phyloP scores from a whole-genome alignment of 192 early-diverging fungal species.

The Coemansia erecta region DNA sequence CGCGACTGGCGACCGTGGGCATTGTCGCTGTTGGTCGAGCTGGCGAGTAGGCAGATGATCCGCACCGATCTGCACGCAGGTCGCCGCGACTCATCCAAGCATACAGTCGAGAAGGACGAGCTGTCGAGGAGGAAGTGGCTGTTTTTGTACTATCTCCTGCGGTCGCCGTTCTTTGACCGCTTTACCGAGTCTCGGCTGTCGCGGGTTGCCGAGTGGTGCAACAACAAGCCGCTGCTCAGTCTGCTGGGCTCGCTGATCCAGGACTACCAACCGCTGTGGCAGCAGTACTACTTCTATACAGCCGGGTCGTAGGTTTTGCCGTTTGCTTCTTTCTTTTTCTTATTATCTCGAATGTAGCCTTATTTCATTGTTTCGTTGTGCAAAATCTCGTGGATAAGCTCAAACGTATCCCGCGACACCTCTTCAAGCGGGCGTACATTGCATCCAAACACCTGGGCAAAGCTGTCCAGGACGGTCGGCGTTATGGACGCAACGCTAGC shows the following conservation, averaged over 20 bases:
- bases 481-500: conserved; percentile 17
- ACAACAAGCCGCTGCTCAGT: conserved; percentile 73
- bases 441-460: conserved; percentile 32
- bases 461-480: conserved; percentile 28
- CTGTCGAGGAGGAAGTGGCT: conserved; percentile 67
- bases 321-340: conserved; percentile 4
- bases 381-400: conserved; percentile 20
- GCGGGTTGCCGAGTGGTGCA: conserved; percentile 61
- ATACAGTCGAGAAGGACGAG: conserved; percentile 76
- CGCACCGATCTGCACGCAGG: conserved; percentile 29
- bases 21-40: conserved; percentile 74
- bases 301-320: conserved; percentile 52
- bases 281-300: conserved; percentile 88
- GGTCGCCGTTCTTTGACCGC: conserved; percentile 77
- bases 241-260: conserved; percentile 74
- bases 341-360: conserved; percentile 3
- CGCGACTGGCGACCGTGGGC: conserved; percentile 83
- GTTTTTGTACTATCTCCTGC: conserved; percentile 78
- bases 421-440: conserved; percentile 27
- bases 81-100: conserved; percentile 36
- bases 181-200: conserved; percentile 71
- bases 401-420: conserved; percentile 29
- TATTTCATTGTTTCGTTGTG: not conserved
- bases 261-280: conserved; percentile 89
- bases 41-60: conserved; percentile 54